Percentiles rank a stretch among this genome's conserved stretches.
phyloP scores from a whole-genome alignment of 805 yeast genomes.

The Monosporozyma aerobia region DNA sequence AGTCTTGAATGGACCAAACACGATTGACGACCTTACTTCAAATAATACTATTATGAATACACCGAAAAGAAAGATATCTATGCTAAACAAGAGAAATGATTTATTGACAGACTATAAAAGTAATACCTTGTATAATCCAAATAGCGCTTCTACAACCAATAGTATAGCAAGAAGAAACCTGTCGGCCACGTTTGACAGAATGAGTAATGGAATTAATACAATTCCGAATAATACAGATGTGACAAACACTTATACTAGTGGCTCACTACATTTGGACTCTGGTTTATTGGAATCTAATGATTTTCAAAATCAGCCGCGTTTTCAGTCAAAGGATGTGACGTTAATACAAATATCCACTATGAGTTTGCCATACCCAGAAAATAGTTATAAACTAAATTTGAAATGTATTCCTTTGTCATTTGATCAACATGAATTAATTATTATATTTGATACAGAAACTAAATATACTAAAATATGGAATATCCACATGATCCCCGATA shows the following conservation, averaged over 20 bases:
- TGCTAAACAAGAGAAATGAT: conserved; percentile 15
- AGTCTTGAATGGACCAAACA: conserved; percentile 5
- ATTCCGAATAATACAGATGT: conserved; percentile 8
- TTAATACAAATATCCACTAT: conserved; percentile 48
- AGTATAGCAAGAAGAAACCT: conserved; percentile 13
- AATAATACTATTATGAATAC: not conserved
- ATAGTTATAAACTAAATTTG: conserved; percentile 25
- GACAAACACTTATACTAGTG: conserved; percentile 1
- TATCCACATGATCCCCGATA: conserved; percentile 21
- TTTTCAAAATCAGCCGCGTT: not conserved
- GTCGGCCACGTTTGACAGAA: conserved; percentile 26
- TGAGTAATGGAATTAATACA: conserved; percentile 11
- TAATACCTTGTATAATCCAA: not conserved
- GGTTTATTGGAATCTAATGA: not conserved
- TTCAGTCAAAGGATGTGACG: conserved; percentile 54
- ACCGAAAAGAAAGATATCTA: conserved; percentile 14
- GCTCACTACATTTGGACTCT: not conserved
- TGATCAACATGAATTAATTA: conserved; percentile 53
- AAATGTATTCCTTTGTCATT: conserved; percentile 24
- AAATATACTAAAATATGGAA: conserved; percentile 43
- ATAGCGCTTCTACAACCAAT: not conserved
- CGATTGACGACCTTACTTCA: not conserved
- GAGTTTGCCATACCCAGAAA: conserved; percentile 27
- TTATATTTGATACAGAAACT: conserved; percentile 39
- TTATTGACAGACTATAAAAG: not conserved